These are phyloP conservation scores for Lithohypha guttulata DNA, from an alignment of 2,329 filamentous ascomycete species.

Conservation along the genomic window DNA sequence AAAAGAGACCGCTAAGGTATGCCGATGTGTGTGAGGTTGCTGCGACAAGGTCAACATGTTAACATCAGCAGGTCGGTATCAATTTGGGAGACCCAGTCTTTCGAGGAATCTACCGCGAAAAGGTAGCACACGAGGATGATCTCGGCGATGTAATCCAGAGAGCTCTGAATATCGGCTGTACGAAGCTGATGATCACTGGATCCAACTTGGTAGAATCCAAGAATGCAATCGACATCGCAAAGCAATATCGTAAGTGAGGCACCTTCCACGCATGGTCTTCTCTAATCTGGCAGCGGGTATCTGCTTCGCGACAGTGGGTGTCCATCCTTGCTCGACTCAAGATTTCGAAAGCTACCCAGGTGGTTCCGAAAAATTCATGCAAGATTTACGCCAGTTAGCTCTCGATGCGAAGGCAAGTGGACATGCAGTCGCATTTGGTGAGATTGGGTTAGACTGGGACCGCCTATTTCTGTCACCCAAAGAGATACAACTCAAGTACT, in stretches of 20 bases:
- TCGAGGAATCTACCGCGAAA: slow-evolving; percentile 71
- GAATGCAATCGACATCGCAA: slow-evolving; percentile 62
- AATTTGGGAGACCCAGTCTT: slow-evolving; percentile 92
- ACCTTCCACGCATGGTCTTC: slow-evolving; percentile 7
- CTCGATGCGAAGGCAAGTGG: slow-evolving; percentile 45
- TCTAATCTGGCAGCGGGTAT: slow-evolving; percentile 48
- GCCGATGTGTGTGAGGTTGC: slow-evolving; percentile 33
- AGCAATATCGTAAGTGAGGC: slow-evolving; percentile 56
- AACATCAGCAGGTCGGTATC: slow-evolving; percentile 60
- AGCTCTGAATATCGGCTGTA: slow-evolving; percentile 66
- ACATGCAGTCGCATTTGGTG: slow-evolving; percentile 72
- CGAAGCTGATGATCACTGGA: slow-evolving; percentile 86
- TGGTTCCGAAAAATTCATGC: slow-evolving; percentile 34
- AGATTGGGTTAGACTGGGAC: slow-evolving; percentile 95
- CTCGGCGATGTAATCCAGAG: slow-evolving; percentile 58
- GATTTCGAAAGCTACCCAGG: slow-evolving; percentile 56
- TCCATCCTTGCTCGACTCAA: slow-evolving; percentile 81
- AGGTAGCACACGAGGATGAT: slow-evolving; percentile 43
- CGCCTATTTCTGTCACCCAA: slow-evolving; percentile 71
- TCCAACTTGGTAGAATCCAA: slow-evolving; percentile 71
- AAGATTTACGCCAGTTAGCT: slow-evolving; percentile 56
- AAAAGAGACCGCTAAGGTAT: slow-evolving; percentile 31
- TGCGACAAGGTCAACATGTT: slow-evolving; percentile 8
- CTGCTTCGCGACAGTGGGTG: slow-evolving; percentile 83
- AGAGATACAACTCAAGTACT: slow-evolving; percentile 72